Percentiles rank a stretch among this genome's conserved stretches.
Evolutionary conservation across 208 protist species (phyloP).

Genomic region (Porcisia deanei): DNA sequence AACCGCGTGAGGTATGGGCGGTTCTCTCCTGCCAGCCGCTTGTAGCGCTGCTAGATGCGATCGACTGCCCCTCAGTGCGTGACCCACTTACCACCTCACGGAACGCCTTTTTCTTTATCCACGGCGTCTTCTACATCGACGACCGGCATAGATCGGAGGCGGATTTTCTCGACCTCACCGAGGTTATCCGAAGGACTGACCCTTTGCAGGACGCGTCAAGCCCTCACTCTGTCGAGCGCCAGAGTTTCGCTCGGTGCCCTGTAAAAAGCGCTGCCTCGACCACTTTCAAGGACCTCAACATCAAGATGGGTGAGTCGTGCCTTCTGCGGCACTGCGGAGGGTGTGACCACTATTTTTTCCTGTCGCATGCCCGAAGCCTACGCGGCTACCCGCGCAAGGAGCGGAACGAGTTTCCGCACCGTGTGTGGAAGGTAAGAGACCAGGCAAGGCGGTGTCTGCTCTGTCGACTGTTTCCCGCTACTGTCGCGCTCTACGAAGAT

Average conservation of each 20-base stretch:
- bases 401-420: conserved; percentile 57
- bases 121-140: conserved; percentile 82
- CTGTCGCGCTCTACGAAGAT: conserved; percentile 66
- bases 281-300: conserved; percentile 67
- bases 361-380: conserved; percentile 49
- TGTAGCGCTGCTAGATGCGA: conserved; percentile 67
- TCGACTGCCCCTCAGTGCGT: conserved; percentile 45
- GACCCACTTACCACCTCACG: conserved; percentile 27
- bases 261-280: conserved; percentile 62
- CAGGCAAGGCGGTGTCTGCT: conserved; percentile 52
- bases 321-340: conserved; percentile 63
- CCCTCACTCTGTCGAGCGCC: conserved; percentile 18
- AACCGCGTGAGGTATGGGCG: conserved; percentile 62
- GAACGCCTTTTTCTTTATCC: conserved; percentile 85
- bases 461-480: conserved; percentile 67
- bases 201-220: conserved; percentile 21
- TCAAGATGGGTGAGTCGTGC: conserved; percentile 69
- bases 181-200: conserved; percentile 47
- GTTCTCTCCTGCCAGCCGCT: conserved; percentile 78
- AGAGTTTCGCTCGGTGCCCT: conserved; percentile 59
- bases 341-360: conserved; percentile 82
- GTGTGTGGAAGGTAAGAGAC: conserved; percentile 40
- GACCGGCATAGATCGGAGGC: conserved; percentile 54
- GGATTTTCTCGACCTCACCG: conserved; percentile 63
- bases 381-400: conserved; percentile 32